A percentile compares a stretch with the other conserved stretches of the same genome.
phyloP scores from a whole-genome alignment of 2,329 filamentous ascomycete genomes.

The Ilyonectria destructans region DNA sequence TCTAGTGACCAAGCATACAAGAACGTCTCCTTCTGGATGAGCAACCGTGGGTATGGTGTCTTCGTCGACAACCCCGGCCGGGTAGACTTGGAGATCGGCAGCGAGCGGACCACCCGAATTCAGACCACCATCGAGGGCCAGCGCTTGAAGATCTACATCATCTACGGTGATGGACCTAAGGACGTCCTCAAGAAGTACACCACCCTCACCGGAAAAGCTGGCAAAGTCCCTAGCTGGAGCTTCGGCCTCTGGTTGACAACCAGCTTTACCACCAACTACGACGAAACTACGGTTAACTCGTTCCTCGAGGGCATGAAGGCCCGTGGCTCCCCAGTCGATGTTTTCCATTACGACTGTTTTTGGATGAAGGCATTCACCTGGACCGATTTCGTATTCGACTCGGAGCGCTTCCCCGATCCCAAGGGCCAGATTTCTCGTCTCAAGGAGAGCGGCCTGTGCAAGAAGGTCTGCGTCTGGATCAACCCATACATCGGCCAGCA shows the following conservation, averaged over 20 bases:
- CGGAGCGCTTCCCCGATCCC: slow-evolving; percentile 79
- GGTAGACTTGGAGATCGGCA: slow-evolving; percentile 82
- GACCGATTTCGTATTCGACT: slow-evolving; percentile 83
- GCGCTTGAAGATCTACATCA: slow-evolving; percentile 81
- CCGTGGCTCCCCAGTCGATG: slow-evolving; percentile 76
- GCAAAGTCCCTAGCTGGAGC: slow-evolving; percentile 80
- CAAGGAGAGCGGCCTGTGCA: slow-evolving; percentile 73
- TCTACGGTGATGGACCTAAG: slow-evolving; percentile 80
- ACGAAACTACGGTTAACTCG: slow-evolving; percentile 77
- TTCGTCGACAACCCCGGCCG: slow-evolving; percentile 81
- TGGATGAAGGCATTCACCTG: slow-evolving; percentile 84
- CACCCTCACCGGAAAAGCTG: slow-evolving; percentile 76
- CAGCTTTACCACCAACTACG: slow-evolving; percentile 82
- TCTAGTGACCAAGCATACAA: slow-evolving; percentile 82
- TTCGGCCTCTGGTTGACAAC: slow-evolving; percentile 85
- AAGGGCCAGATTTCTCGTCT: slow-evolving; percentile 75
- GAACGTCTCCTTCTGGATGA: slow-evolving; percentile 80
- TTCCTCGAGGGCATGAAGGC: slow-evolving; percentile 80
- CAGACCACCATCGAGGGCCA: slow-evolving; percentile 81
- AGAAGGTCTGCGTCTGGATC: slow-evolving; percentile 83
- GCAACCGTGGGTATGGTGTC: slow-evolving; percentile 82
- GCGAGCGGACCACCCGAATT: slow-evolving; percentile 79
- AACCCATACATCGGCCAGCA: slow-evolving; percentile 83
- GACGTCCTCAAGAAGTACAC: slow-evolving; percentile 80
- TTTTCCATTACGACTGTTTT: slow-evolving; percentile 86